Base-by-base conservation (phyloP, 306 rosid species). In the Parietaria judaica region DNA sequence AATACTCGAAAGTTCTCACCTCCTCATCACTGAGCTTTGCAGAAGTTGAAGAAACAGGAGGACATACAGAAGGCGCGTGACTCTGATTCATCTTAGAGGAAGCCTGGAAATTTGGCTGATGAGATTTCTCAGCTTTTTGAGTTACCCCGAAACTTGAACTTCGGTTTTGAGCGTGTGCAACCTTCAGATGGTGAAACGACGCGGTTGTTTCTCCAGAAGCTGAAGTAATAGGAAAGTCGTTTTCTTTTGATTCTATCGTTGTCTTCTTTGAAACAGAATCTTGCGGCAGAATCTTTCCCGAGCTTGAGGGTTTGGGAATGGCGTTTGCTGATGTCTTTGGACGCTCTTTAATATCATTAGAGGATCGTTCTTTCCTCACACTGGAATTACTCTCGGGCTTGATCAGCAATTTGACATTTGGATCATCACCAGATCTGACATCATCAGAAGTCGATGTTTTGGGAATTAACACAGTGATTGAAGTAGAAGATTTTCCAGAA, bases 1-100 rank as follows among this genome's bases (percentile, higher is more conserved):
- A 7, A n/a, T 35, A 3, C 14, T 52, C 68, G 10, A 66, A 66
- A 23, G 3, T 43, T 64, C 82, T 76, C 14, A 92, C 99, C 89
- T 92, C 99, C 79, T 92, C 96, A 61, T 92, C 99, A 67, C 90
- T 92, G 50, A 92, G 83, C 72, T 68, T 74, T 38, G 95, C 84
- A 62, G 83, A 66, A 81, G 82, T 87, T 70, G 91, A 62, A 76
- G 72, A 51, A 61, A 75, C 69, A 59, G 89, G 81, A 63, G 87
- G 86, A 70, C 76, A 79, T 64, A 70, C 47, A 43, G 91, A 72
- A 12, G 79, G 69, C 45, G 67, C 70, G 46, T 79, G 85, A 66
- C 64, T 83, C 73, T 92, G 99, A 67, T 70, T 84, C 75, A 55
- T 70, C 88, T 84, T 92, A 11, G 88, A 80, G 72, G 92, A 76